phyloP scores from a whole-genome alignment of 257 asterid genomes.

The Petunia secreta region DNA sequence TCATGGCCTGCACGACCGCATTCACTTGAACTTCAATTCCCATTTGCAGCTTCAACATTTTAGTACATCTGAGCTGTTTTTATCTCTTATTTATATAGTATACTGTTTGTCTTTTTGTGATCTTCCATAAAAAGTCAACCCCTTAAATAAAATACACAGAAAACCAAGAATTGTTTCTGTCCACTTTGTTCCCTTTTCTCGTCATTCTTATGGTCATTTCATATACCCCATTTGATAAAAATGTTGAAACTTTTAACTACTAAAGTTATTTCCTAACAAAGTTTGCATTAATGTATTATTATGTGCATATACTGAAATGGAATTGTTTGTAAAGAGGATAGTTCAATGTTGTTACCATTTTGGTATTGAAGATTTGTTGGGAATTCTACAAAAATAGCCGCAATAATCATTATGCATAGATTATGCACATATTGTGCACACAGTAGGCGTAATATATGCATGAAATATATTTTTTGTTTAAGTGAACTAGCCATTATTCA shows the following conservation, averaged over 20 bases:
- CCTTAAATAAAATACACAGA: not conserved
- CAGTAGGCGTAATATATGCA: too few species aligned
- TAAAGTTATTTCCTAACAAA: not conserved
- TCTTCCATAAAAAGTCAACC: constrained; percentile 10
- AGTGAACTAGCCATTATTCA: not conserved
- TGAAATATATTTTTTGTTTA: not conserved
- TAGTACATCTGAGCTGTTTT: constrained; percentile 20
- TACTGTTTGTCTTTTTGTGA: constrained; percentile 18
- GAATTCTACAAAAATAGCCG: not conserved
- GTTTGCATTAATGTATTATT: not conserved
- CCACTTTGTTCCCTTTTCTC: constrained; percentile 4
- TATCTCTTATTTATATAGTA: not conserved
- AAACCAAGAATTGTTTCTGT: constrained; percentile 12
- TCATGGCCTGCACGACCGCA: constrained; percentile 19
- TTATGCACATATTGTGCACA: too few species aligned
- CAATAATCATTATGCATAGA: too few species aligned
- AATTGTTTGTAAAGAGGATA: not conserved
- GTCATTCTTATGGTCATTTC: not conserved
- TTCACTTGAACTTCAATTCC: not conserved
- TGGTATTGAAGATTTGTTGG: not conserved
- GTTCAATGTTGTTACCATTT: constrained; percentile 22
- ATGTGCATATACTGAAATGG: constrained; percentile 14
- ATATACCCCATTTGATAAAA: not conserved
- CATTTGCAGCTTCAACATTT: constrained; percentile 8
- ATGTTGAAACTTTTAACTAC: not conserved